Conservation (phyloP, 768 basidiomycete genomes). For the Grammothele lineata region DNA sequence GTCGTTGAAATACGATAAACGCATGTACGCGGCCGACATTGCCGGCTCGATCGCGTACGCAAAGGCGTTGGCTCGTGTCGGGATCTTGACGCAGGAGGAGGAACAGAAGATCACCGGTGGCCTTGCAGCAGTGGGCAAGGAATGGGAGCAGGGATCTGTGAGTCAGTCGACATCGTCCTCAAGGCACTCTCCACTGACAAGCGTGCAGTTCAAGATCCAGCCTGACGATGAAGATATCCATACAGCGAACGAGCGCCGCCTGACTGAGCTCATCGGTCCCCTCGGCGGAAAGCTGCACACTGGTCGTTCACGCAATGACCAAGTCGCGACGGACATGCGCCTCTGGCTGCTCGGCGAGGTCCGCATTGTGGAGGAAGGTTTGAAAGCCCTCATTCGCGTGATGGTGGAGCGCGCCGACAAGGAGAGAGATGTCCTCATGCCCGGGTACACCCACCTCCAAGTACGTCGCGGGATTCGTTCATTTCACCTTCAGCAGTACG, state of each 20-base stretch:
- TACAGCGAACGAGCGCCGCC: constrained; percentile 93
- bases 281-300: constrained; percentile 96
- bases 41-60: constrained; percentile 95
- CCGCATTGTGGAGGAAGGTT: constrained; percentile 54
- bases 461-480: constrained; percentile 35
- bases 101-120: constrained; percentile 69
- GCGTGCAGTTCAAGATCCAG: constrained; percentile 61
- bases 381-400: constrained; percentile 79
- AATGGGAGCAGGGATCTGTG: constrained; percentile 82
- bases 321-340: constrained; percentile 98
- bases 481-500: not conserved
- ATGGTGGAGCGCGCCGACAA: constrained; percentile 91
- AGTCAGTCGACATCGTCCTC: constrained; percentile 24
- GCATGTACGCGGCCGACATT: constrained; percentile 92
- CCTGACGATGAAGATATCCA: constrained; percentile 99
- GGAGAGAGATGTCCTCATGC: constrained; percentile 86
- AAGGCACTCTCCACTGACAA: too few relatives aligned
- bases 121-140: constrained; percentile 67
- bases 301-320: constrained; percentile 95
- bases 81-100: constrained; percentile 79
- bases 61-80: constrained; percentile 74
- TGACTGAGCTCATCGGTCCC: constrained; percentile 90
- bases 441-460: constrained; percentile 98
- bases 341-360: constrained; percentile 89
- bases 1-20: constrained; percentile 89